These are phyloP conservation scores for Aspergillus bombycis DNA, from an alignment of 2,329 filamentous ascomycete genomes.

Conservation along the genomic window DNA sequence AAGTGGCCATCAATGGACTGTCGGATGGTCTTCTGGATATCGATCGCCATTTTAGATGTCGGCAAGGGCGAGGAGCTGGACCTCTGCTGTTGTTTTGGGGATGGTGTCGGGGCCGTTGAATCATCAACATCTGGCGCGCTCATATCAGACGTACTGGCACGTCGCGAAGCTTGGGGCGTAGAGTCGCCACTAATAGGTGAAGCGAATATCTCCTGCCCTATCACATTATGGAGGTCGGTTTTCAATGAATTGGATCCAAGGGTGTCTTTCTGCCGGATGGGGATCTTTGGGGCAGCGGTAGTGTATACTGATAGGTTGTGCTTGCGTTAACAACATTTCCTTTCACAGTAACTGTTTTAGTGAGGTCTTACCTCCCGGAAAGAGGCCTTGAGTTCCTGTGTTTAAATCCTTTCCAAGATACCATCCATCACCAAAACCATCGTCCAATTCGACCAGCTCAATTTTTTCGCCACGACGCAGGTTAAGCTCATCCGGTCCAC, in stretches of 20 bases:
- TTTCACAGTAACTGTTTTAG: neutral
- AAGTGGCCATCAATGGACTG: conserved; percentile 55
- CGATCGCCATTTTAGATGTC: conserved; percentile 37
- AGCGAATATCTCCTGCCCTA: conserved; percentile 23
- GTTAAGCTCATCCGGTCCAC: conserved; percentile 90
- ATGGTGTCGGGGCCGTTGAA: conserved; percentile 20
- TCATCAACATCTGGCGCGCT: conserved; percentile 24
- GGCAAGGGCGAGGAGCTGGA: conserved; percentile 43
- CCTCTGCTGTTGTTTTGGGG: conserved; percentile 31
- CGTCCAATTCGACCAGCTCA: conserved; percentile 66
- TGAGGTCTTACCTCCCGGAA: conserved; percentile 48
- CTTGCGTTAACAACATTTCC: conserved; percentile 5
- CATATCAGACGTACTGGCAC: conserved; percentile 38
- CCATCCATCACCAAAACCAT: conserved; percentile 69
- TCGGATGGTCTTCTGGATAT: conserved; percentile 49
- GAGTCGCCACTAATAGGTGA: conserved; percentile 37
- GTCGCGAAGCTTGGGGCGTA: conserved; percentile 46
- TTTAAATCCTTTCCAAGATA: conserved; percentile 58
- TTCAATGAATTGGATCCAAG: conserved; percentile 17
- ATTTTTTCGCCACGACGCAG: conserved; percentile 74
- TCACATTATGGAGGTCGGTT: conserved; percentile 16
- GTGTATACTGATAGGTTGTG: conserved; percentile 28
- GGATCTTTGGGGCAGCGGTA: conserved; percentile 28
- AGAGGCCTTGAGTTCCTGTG: conserved; percentile 49
- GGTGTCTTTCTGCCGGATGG: conserved; percentile 23